Conservation (phyloP, 352 stramenopile species). For the Globisporangium acanthophoron region DNA sequence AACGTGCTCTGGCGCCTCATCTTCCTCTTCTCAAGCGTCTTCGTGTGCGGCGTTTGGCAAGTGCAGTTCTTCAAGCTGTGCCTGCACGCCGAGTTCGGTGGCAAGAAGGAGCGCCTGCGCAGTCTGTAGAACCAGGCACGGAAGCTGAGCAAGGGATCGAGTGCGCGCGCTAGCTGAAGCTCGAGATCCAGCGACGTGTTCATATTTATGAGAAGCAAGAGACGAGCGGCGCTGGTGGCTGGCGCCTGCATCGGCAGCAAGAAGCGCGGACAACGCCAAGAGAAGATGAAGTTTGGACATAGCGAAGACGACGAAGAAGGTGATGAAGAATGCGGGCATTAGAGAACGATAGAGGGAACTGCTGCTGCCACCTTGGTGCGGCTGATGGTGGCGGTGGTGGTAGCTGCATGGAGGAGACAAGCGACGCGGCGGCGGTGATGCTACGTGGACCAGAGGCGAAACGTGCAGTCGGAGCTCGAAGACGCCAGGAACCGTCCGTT, state of each 20-base stretch:
- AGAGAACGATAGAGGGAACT: background rate
- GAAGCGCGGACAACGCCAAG: background rate
- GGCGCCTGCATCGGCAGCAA: too few species aligned
- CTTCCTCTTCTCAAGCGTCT: conserved; percentile 41
- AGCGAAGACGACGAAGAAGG: background rate
- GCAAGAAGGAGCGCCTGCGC: conserved; percentile 75
- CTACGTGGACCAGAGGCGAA: conserved; percentile 84
- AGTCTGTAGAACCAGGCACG: conserved; percentile 36
- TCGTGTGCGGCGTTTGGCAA: conserved; percentile 58
- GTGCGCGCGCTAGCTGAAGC: background rate
- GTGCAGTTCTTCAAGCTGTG: conserved; percentile 62
- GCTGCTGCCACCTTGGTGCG: too few species aligned
- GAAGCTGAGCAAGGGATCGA: background rate
- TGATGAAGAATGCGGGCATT: conserved; percentile 4
- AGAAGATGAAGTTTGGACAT: background rate
- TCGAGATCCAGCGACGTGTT: background rate
- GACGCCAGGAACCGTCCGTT: conserved; percentile 87
- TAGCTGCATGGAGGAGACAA: conserved; percentile 3
- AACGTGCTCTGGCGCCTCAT: conserved; percentile 77
- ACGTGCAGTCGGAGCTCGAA: conserved; percentile 91
- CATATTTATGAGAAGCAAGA: conserved; percentile 2
- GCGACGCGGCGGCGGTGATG: background rate
- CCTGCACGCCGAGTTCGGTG: conserved; percentile 65
- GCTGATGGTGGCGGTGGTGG: background rate
- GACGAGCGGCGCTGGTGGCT: background rate